Conservation (phyloP, 305 asterid genomes). For the Fraxinus platypoda region DNA sequence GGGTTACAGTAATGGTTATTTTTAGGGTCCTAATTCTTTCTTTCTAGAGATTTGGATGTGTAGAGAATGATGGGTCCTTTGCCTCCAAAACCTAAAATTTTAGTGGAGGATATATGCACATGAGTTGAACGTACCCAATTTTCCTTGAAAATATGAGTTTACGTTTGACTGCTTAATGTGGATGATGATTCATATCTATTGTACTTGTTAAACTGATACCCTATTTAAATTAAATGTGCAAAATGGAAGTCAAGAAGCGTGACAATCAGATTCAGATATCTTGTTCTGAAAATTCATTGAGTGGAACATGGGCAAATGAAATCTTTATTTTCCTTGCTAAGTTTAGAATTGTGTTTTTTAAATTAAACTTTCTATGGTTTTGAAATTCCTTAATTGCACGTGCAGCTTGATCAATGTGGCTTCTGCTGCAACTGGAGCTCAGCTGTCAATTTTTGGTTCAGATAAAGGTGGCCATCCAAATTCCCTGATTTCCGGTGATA, state of each 20-base stretch:
- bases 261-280: constrained; percentile 18
- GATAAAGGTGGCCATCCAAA: constrained; percentile 28
- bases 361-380: neutral
- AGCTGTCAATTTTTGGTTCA: constrained; percentile 19
- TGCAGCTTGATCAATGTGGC: constrained; percentile 33
- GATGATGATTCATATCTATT: neutral
- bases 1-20: neutral
- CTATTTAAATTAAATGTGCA: neutral
- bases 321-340: neutral
- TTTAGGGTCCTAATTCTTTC: constrained; percentile 3
- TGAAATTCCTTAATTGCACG: constrained; percentile 6
- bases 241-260: neutral
- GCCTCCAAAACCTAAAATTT: constrained; percentile 14
- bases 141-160: neutral
- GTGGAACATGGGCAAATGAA: neutral
- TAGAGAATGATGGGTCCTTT: neutral
- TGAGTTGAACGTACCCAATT: neutral
- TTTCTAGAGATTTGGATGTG: neutral
- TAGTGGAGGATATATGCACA: neutral
- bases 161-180: constrained; percentile 8
- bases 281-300: constrained; percentile 5
- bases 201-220: neutral
- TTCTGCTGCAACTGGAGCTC: constrained; percentile 30
- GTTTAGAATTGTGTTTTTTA: neutral
- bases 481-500: constrained; percentile 29